Conservation (phyloP, 768 basidiomycete species). For the Flagelloscypha sp. region DNA sequence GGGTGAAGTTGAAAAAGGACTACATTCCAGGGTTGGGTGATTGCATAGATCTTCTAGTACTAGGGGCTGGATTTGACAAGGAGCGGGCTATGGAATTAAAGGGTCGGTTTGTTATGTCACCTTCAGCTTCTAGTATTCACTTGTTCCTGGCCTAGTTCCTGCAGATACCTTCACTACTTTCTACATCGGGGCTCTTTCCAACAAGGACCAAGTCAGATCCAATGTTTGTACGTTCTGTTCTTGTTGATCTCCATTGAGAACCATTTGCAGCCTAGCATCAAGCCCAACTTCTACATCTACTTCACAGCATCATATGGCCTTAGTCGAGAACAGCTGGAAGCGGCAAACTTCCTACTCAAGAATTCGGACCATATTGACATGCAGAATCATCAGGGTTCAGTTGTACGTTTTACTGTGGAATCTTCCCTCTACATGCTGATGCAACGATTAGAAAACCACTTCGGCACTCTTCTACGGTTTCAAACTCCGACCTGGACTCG, state of each 20-base stretch:
- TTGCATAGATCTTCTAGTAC: constrained; percentile 64
- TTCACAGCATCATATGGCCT: constrained; percentile 76
- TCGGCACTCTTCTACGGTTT: constrained; percentile 47
- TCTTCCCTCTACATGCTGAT: constrained; percentile 11
- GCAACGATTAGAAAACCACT: constrained; percentile 15
- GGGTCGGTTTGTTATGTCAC: constrained; percentile 34
- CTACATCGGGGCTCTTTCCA: constrained; percentile 62
- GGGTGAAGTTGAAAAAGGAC: constrained; percentile 88
- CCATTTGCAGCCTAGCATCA: constrained; percentile 26
- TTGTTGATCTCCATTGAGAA: neutral
- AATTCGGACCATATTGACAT: constrained; percentile 27
- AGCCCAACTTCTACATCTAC: constrained; percentile 62
- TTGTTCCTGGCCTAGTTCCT: constrained; percentile 39
- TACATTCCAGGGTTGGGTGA: constrained; percentile 85
- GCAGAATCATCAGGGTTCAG: neutral
- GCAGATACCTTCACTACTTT: constrained; percentile 72
- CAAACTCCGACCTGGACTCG: constrained; percentile 37
- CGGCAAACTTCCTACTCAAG: constrained; percentile 60
- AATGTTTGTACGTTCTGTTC: constrained; percentile 25
- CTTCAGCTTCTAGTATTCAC: constrained; percentile 3
- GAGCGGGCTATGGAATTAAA: constrained; percentile 67
- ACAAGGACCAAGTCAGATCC: constrained; percentile 30
- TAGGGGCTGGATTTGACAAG: constrained; percentile 77
- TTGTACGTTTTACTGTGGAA: neutral
- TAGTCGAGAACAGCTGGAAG: constrained; percentile 56